phyloP scores from a whole-genome alignment of 2,329 filamentous ascomycete species.

The Xylaria sp. region DNA sequence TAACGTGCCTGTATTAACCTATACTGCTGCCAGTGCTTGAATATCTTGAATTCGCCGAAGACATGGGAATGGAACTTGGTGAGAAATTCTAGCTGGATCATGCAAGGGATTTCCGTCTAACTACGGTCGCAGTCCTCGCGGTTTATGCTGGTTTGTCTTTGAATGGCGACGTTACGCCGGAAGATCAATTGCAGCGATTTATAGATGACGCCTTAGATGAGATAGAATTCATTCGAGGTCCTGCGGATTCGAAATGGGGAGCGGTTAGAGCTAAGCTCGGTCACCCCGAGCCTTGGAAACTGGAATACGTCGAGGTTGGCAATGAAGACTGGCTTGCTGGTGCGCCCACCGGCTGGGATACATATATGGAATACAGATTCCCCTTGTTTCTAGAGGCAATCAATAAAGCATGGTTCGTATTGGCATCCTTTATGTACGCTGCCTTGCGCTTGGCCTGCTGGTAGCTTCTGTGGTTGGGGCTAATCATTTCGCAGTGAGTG shows the following conservation, averaged over 20 bases:
- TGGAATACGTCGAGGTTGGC: constrained; percentile 73
- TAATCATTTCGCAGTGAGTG: constrained; percentile 28
- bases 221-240: constrained; percentile 71
- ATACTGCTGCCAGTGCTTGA: constrained; percentile 57
- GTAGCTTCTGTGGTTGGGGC: background rate
- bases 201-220: constrained; percentile 71
- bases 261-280: constrained; percentile 67
- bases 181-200: constrained; percentile 64
- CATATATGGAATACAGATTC: constrained; percentile 67
- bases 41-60: constrained; percentile 70
- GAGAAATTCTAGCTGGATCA: constrained; percentile 34
- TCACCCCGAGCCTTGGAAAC: constrained; percentile 68
- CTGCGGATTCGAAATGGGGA: constrained; percentile 65
- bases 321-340: constrained; percentile 74
- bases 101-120: background rate
- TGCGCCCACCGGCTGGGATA: constrained; percentile 58
- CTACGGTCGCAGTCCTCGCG: constrained; percentile 57
- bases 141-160: constrained; percentile 69
- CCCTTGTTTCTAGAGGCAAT: constrained; percentile 70
- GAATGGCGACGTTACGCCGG: constrained; percentile 62
- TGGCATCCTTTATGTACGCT: background rate
- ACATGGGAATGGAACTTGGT: constrained; percentile 67
- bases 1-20: background rate
- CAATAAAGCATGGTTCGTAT: constrained; percentile 53
- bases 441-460: background rate